Base-by-base conservation (phyloP, 805 yeast species). In the Pichia heedii region DNA sequence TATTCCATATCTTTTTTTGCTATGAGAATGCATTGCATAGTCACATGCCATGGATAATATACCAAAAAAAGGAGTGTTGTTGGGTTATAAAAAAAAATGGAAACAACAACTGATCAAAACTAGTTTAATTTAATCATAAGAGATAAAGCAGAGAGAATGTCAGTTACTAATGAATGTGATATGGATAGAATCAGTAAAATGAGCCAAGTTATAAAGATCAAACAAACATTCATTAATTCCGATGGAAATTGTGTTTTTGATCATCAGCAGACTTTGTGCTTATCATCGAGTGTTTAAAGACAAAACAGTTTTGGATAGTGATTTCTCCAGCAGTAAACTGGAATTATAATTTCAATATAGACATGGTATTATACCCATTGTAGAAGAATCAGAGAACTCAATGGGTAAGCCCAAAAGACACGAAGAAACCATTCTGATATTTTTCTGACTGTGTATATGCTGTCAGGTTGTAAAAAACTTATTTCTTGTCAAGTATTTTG, bases 101-200 rank as follows among this genome's bases (percentile, higher is more conserved):
- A 97, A 89, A 59, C 71, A 77, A 4, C 75, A 78, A 19, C 68
- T 89, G 44, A 89, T 89, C 97, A 67, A 71, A 41, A 69, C 80
- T 15, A 94, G 95, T 1, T 82, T 94, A 43, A 79, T 83, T 27
- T 67, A 39, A 67, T 76, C 1, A 53, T 64, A 12, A 59, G 54
- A 8, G 64, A 53, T 24, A 61, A 57, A 2, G 59, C 58, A 1
- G 67, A 69, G 30, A 57, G 68, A 10, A 73, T 67, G 33, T 77
- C 89, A 2, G 66, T 90, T 32, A 89, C 90, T 55, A 84, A 90
- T 33, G 97, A 97, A 0, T 89, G 90, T 59, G 97, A 97, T 2
- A 86, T 89, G 96, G 97, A 97, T 2, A 90, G 90, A 42, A 88
- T 89, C 42, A 97, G 90, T 59, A 66, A 76, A 1, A 77, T 81